phyloP scores from a whole-genome alignment of 805 yeast genomes.

The Kodamaea leandrae region DNA sequence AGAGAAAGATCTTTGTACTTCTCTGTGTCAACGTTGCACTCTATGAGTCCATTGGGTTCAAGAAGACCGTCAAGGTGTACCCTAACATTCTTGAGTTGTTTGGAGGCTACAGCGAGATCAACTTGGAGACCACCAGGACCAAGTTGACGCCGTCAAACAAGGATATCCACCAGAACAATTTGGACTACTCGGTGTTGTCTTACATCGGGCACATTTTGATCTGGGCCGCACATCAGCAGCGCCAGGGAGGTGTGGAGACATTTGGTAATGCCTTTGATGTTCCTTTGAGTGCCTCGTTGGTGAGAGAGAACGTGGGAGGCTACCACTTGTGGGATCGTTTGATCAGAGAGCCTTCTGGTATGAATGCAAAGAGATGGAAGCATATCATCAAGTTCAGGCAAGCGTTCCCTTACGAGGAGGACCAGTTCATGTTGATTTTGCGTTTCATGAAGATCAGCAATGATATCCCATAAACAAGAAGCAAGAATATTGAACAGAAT shows the following conservation, averaged over 20 bases:
- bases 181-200: slow-evolving; percentile 38
- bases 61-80: slow-evolving; percentile 21
- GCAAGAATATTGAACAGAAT: too few relatives aligned
- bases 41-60: slow-evolving; percentile 35
- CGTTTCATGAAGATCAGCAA: slow-evolving; percentile 32
- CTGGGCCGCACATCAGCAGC: slow-evolving; percentile 34
- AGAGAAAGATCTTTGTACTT: slow-evolving; percentile 23
- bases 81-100: slow-evolving; percentile 29
- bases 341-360: slow-evolving; percentile 27
- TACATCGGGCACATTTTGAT: slow-evolving; percentile 38
- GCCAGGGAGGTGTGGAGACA: slow-evolving; percentile 9
- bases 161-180: slow-evolving; percentile 31
- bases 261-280: slow-evolving; percentile 21
- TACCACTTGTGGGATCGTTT: slow-evolving; percentile 41
- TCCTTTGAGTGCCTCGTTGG: slow-evolving; percentile 15
- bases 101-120: slow-evolving; percentile 30
- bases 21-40: slow-evolving; percentile 37
- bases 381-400: slow-evolving; percentile 38
- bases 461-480: slow-evolving; percentile 15
- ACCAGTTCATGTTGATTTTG: slow-evolving; percentile 37
- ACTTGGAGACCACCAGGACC: slow-evolving; percentile 31
- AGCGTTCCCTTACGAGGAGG: slow-evolving; percentile 36
- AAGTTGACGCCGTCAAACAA: slow-evolving; percentile 34
- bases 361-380: slow-evolving; percentile 43
- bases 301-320: slow-evolving; percentile 34